Conservation (phyloP, 306 rosid genomes). For the Glycyrrhiza uralensis region DNA sequence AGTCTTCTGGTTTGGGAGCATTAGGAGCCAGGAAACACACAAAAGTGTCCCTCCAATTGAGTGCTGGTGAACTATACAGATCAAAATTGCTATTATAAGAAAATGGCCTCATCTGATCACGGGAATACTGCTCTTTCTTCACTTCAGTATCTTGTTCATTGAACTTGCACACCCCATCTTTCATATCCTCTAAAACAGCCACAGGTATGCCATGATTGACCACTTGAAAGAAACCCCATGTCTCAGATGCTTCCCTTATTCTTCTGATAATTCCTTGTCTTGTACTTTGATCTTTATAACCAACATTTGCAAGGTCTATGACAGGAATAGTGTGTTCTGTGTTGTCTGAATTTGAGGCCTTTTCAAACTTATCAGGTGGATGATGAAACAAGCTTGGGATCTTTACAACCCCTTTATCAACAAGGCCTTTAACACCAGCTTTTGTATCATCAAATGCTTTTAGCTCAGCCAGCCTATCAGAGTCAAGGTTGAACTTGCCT, state of each 20-base stretch:
- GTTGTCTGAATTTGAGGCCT: constrained; percentile 18
- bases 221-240: constrained; percentile 36
- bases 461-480: constrained; percentile 9
- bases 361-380: neutral
- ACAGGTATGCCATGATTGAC: constrained; percentile 29
- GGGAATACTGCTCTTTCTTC: constrained; percentile 14
- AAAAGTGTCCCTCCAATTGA: constrained; percentile 34
- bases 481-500: neutral
- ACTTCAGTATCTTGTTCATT: constrained; percentile 27
- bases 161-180: constrained; percentile 23
- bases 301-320: constrained; percentile 17
- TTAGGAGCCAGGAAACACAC: neutral
- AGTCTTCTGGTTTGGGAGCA: constrained; percentile 18
- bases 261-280: neutral
- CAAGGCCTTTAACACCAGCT: constrained; percentile 32
- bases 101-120: neutral
- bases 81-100: constrained; percentile 31
- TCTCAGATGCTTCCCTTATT: constrained; percentile 29
- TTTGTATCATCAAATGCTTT: constrained; percentile 32
- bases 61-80: constrained; percentile 30
- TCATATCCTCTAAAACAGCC: constrained; percentile 12
- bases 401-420: constrained; percentile 21
- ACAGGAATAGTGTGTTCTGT: constrained; percentile 8
- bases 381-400: constrained; percentile 31
- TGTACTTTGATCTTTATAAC: neutral